Percentiles rank a stretch among this genome's conserved stretches.
Conservation (phyloP, 2,329 filamentous ascomycete species). For the Podosphaera aphanis region DNA sequence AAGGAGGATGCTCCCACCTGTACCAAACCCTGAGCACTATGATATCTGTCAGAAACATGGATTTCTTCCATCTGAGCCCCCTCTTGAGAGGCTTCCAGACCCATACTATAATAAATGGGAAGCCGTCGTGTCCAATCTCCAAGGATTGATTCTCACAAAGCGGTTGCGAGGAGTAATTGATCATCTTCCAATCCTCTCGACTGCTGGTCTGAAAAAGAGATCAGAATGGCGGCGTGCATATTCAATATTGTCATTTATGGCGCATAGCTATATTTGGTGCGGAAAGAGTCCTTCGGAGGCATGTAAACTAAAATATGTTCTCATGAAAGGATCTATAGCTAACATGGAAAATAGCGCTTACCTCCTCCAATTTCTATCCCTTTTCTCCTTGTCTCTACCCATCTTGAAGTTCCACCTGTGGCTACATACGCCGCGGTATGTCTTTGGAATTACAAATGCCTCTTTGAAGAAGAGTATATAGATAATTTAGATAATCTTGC, state of each 20-base stretch:
- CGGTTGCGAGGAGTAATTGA: constrained; percentile 62
- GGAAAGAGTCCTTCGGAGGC: constrained; percentile 62
- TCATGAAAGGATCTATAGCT: constrained; percentile 1
- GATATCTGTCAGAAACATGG: constrained; percentile 57
- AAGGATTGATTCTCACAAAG: constrained; percentile 65
- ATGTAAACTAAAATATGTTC: constrained; percentile 4
- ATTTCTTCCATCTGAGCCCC: constrained; percentile 65
- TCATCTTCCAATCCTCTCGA: constrained; percentile 60
- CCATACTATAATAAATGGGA: constrained; percentile 95
- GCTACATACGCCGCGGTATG: constrained; percentile 83
- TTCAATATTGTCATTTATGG: constrained; percentile 69
- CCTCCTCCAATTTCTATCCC: constrained; percentile 68
- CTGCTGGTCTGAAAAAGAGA: constrained; percentile 56
- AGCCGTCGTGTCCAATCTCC: constrained; percentile 60
- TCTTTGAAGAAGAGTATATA: constrained; percentile 62
- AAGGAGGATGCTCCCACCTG: constrained; percentile 28
- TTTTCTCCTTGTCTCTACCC: constrained; percentile 50
- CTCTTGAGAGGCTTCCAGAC: constrained; percentile 60
- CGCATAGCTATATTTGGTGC: constrained; percentile 92
- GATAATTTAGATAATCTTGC: constrained; percentile 73
- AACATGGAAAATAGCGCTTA: constrained; percentile 23
- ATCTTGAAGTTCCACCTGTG: constrained; percentile 71
- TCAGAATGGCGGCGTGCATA: constrained; percentile 89
- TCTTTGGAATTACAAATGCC: constrained; percentile 89
- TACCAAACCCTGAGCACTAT: constrained; percentile 50